These are phyloP conservation scores for Neoboletus brunneissimus DNA, from an alignment of 768 basidiomycete genomes.

Conservation along the genomic window DNA sequence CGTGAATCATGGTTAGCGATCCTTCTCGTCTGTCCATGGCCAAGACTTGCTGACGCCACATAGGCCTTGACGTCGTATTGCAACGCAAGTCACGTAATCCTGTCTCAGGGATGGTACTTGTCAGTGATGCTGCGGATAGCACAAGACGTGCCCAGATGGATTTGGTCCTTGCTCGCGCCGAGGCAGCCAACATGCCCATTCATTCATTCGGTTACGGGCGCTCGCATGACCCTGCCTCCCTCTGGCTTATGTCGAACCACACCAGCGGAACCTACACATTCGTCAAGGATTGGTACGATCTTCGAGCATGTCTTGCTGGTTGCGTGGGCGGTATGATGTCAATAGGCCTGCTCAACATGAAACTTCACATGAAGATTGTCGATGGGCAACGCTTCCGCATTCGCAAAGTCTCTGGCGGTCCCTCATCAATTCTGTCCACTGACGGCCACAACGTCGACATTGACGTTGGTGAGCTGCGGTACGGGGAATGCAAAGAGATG, in stretches of 20 bases:
- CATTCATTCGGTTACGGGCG: conserved; percentile 97
- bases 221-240: conserved; percentile 93
- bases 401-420: conserved; percentile 90
- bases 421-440: conserved; percentile 80
- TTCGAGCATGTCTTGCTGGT: conserved; percentile 88
- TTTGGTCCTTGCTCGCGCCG: conserved; percentile 91
- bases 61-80: conserved; percentile 88
- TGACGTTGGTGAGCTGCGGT: conserved; percentile 89
- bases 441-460: conserved; percentile 95
- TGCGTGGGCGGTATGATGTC: conserved; percentile 97
- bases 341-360: conserved; percentile 89
- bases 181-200: conserved; percentile 95
- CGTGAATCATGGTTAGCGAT: conserved; percentile 80
- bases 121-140: conserved; percentile 90
- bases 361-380: conserved; percentile 91
- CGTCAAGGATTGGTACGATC: conserved; percentile 96
- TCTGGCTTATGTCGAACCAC: conserved; percentile 99
- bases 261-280: conserved; percentile 97
- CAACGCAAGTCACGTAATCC: conserved; percentile 93
- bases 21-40: background rate
- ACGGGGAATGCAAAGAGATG: conserved; percentile 98
- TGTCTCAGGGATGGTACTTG: conserved; percentile 85
- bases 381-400: conserved; percentile 90
- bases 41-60: background rate
- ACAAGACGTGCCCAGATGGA: conserved; percentile 97